These are phyloP conservation scores for Isabelozyma heimii DNA, from an alignment of 805 yeast genomes.

Conservation along the genomic window DNA sequence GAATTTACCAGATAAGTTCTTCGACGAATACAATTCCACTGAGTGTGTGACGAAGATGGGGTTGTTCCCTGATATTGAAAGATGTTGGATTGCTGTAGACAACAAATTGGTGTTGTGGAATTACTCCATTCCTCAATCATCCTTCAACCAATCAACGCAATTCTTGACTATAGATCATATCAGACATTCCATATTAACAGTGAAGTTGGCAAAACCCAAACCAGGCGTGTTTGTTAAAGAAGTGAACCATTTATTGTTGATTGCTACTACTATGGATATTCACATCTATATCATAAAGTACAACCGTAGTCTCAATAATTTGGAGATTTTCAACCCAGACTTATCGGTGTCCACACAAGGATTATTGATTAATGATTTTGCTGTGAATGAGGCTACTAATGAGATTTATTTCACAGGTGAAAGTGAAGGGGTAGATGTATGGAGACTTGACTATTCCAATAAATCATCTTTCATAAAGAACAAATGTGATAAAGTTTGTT, in stretches of 20 bases:
- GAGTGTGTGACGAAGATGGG: constrained; percentile 78
- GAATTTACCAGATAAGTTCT: constrained; percentile 76
- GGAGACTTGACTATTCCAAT: constrained; percentile 84
- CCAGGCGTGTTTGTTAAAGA: constrained; percentile 74
- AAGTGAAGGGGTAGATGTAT: constrained; percentile 72
- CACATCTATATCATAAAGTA: constrained; percentile 73
- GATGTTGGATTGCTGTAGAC: constrained; percentile 86
- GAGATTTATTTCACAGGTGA: constrained; percentile 84
- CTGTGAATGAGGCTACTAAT: constrained; percentile 59
- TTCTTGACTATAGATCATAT: constrained; percentile 81
- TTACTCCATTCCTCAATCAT: constrained; percentile 53
- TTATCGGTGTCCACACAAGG: constrained; percentile 81
- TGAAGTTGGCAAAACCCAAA: constrained; percentile 78
- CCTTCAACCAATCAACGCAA: constrained; percentile 45
- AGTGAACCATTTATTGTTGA: constrained; percentile 68
- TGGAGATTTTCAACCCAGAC: constrained; percentile 79
- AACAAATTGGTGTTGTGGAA: constrained; percentile 85
- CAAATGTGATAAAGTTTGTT: constrained; percentile 78
- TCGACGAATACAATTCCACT: constrained; percentile 66
- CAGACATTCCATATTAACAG: constrained; percentile 71
- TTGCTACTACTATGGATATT: constrained; percentile 78
- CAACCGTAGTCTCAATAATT: constrained; percentile 36
- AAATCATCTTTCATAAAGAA: constrained; percentile 85
- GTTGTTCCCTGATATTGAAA: constrained; percentile 69
- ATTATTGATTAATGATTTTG: constrained; percentile 62